Evolutionary conservation across 1,284 basidiomycete species (phyloP).

Genomic region (Cutaneotrichosporon sp.): DNA sequence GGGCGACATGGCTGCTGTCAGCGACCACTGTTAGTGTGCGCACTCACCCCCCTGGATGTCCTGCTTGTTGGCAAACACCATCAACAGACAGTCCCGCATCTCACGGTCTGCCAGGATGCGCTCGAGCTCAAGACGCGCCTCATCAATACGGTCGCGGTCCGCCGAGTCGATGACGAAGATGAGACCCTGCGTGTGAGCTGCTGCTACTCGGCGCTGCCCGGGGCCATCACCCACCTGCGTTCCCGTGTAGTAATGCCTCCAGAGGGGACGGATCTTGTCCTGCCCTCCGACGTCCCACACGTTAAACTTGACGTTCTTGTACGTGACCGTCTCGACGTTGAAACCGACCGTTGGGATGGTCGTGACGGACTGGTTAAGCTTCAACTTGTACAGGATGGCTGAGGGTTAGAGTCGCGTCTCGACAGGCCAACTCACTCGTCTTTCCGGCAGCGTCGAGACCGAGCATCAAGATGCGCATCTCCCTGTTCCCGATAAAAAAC

Average conservation of each 20-base stretch:
- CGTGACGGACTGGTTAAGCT: slow-evolving; percentile 96
- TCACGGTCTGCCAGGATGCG: slow-evolving; percentile 94
- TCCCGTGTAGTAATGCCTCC: slow-evolving; percentile 83
- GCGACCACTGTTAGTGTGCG: background rate
- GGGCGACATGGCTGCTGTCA: slow-evolving; percentile 81
- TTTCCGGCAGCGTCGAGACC: slow-evolving; percentile 95
- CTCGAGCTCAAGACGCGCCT: slow-evolving; percentile 93
- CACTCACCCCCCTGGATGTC: slow-evolving; percentile 87
- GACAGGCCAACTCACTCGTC: slow-evolving; percentile 59
- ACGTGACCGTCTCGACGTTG: slow-evolving; percentile 99
- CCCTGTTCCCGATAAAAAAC: slow-evolving; percentile 58
- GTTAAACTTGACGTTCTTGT: slow-evolving; percentile 99
- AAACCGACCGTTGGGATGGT: slow-evolving; percentile 90
- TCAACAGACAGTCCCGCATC: slow-evolving; percentile 93
- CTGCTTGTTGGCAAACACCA: slow-evolving; percentile 99
- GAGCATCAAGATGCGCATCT: slow-evolving; percentile 65
- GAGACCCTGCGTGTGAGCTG: slow-evolving; percentile 50
- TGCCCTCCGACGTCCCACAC: slow-evolving; percentile 99
- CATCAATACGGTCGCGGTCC: slow-evolving; percentile 91
- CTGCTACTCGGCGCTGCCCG: background rate
- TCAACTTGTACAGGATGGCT: slow-evolving; percentile 97
- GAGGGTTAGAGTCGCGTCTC: slow-evolving; percentile 54
- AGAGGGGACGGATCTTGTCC: slow-evolving; percentile 96
- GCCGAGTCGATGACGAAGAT: slow-evolving; percentile 64
- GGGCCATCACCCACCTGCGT: slow-evolving; percentile 41